Conservation (phyloP, 495 filamentous ascomycete species). For the Astrocystis sublimbata region DNA sequence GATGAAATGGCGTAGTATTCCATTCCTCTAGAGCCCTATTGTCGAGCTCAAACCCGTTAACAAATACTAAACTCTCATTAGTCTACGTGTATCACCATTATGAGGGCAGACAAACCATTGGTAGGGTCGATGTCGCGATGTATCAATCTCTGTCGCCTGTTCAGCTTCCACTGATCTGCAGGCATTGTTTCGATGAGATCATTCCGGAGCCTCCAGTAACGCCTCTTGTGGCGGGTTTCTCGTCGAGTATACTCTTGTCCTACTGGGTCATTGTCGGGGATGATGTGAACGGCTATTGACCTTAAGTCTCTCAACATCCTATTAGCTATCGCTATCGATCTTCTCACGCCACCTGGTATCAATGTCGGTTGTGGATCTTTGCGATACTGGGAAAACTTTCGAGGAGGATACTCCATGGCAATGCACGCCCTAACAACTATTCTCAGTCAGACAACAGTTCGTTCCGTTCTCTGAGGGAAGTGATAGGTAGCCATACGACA, state of each 20-base stretch:
- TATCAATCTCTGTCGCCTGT: constrained; percentile 14
- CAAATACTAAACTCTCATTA: constrained; percentile 8
- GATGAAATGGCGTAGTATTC: background rate
- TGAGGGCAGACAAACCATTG: constrained; percentile 7
- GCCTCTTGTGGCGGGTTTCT: background rate
- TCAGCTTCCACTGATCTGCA: background rate
- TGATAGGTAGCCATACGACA: background rate
- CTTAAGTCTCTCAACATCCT: background rate
- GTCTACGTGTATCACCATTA: background rate
- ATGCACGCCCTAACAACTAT: constrained; percentile 17
- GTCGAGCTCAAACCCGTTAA: constrained; percentile 11
- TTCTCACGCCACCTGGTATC: too few relatives aligned
- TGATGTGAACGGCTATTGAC: background rate
- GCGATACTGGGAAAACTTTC: constrained; percentile 10
- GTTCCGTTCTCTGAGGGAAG: background rate
- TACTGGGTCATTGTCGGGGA: too few relatives aligned
- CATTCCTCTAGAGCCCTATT: background rate
- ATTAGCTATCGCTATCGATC: background rate
- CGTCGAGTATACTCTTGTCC: too few relatives aligned
- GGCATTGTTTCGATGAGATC: constrained; percentile 15
- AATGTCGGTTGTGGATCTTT: background rate
- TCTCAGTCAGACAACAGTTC: background rate
- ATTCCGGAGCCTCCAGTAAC: background rate
- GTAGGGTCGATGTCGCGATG: constrained; percentile 13
- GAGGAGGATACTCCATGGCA: constrained; percentile 20